Evolutionary conservation across 805 yeast genomes (phyloP).

Genomic region (Saccharomyces kudriavzevii): DNA sequence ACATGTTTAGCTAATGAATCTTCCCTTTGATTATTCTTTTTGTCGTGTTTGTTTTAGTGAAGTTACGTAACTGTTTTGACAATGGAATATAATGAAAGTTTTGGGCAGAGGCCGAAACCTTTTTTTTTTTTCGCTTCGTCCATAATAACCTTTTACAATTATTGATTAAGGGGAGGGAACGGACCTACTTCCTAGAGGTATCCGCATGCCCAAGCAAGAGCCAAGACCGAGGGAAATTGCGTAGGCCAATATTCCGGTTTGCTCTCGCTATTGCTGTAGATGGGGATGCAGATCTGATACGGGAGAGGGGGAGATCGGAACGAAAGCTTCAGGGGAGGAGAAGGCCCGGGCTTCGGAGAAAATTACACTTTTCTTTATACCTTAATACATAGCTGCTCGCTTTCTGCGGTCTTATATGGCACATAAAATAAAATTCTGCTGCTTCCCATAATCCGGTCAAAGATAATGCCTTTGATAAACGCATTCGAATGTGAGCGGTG

Average conservation of each 20-base stretch:
- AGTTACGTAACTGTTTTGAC: not conserved
- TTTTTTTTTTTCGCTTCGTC: not conserved
- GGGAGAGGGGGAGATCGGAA: not conserved
- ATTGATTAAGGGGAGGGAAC: not conserved
- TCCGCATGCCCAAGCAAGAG: not conserved
- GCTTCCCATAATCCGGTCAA: not conserved
- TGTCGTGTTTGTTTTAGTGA: not conserved
- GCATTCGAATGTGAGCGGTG: not conserved
- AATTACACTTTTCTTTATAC: not conserved
- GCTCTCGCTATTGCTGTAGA: not conserved
- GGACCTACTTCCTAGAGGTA: not conserved
- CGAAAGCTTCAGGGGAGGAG: not conserved
- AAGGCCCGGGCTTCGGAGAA: not conserved
- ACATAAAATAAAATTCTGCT: not conserved
- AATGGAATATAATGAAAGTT: not conserved
- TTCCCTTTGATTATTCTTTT: not conserved
- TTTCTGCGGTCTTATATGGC: not conserved
- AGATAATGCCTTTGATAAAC: not conserved
- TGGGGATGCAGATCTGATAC: not conserved
- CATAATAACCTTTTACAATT: not conserved
- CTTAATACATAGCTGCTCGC: not conserved
- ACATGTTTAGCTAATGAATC: not conserved
- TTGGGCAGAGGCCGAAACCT: not conserved
- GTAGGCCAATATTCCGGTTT: not conserved
- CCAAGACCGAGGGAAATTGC: not conserved